phyloP scores from a whole-genome alignment of 2,329 filamentous ascomycete genomes.

The Lecanicillium sp. region DNA sequence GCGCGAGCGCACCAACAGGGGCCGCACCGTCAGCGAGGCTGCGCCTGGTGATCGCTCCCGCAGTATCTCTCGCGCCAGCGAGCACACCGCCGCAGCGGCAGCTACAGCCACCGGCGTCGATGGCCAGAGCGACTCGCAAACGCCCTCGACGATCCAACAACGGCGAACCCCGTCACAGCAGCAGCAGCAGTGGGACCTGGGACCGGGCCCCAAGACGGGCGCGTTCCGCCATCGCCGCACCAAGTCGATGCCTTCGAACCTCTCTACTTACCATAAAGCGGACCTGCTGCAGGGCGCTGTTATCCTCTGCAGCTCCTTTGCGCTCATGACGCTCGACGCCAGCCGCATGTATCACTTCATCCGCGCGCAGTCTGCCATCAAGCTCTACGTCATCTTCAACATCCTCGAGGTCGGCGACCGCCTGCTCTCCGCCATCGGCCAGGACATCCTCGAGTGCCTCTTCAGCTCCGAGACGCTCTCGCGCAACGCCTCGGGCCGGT shows the following conservation, averaged over 20 bases:
- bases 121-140: constrained; percentile 2
- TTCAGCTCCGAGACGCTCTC: constrained; percentile 92
- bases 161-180: constrained; percentile 6
- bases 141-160: not conserved
- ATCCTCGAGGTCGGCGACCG: constrained; percentile 90
- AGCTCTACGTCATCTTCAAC: constrained; percentile 98
- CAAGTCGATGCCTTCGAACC: constrained; percentile 76
- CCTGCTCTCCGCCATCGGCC: constrained; percentile 82
- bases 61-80: constrained; percentile 32
- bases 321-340: constrained; percentile 87
- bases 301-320: constrained; percentile 76
- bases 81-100: no score
- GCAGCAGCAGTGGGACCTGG: constrained; percentile 17
- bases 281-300: constrained; percentile 87
- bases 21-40: constrained; percentile 27
- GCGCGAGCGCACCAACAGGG: constrained; percentile 42
- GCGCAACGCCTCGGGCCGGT: constrained; percentile 78
- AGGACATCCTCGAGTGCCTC: constrained; percentile 92
- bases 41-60: constrained; percentile 32
- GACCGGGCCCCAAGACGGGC: constrained; percentile 28
- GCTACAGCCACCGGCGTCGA: constrained; percentile 13
- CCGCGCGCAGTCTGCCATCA: constrained; percentile 91
- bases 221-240: constrained; percentile 60
- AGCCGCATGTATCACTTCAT: constrained; percentile 98
- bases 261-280: constrained; percentile 88